Evolutionary conservation across 2,329 filamentous ascomycete genomes (phyloP).

Genomic region (Colletotrichum eleusines): DNA sequence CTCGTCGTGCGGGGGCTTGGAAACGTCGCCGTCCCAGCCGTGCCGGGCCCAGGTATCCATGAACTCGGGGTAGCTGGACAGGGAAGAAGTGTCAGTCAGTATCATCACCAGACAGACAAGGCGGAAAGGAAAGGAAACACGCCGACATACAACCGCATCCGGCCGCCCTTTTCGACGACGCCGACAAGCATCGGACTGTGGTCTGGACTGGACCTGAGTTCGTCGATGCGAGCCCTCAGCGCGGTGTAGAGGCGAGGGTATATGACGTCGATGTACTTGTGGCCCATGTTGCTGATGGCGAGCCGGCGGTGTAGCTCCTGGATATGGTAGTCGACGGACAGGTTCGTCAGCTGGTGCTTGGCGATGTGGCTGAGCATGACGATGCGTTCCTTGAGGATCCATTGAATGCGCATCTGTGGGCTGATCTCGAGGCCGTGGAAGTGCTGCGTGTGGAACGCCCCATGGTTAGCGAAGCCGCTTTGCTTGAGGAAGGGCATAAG

Average conservation of each 20-base stretch:
- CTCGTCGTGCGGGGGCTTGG: not conserved
- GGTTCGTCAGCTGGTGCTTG: not conserved
- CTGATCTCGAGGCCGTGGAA: slow-evolving; percentile 4
- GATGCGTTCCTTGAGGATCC: not conserved
- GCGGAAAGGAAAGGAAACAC: not conserved
- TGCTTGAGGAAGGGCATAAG: too few relatives aligned
- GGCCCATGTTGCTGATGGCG: not conserved
- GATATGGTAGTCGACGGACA: not conserved
- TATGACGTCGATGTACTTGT: not conserved
- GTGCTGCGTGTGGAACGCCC: not conserved
- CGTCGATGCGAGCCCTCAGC: not conserved
- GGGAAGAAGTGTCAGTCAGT: not conserved
- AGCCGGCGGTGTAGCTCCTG: not conserved
- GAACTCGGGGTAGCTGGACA: not conserved
- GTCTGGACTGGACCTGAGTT: not conserved
- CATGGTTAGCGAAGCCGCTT: too few relatives aligned
- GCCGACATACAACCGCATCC: not conserved
- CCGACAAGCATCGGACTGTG: not conserved
- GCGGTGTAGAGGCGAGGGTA: not conserved
- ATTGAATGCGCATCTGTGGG: slow-evolving; percentile 4
- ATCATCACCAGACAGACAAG: not conserved
- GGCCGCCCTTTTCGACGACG: not conserved
- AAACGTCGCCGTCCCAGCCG: not conserved
- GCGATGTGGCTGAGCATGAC: not conserved
- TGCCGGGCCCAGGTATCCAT: not conserved